Percentiles rank a stretch among this genome's conserved stretches.
phyloP scores from a whole-genome alignment of 345 rosid genomes.

The Eucalyptus marginata region DNA sequence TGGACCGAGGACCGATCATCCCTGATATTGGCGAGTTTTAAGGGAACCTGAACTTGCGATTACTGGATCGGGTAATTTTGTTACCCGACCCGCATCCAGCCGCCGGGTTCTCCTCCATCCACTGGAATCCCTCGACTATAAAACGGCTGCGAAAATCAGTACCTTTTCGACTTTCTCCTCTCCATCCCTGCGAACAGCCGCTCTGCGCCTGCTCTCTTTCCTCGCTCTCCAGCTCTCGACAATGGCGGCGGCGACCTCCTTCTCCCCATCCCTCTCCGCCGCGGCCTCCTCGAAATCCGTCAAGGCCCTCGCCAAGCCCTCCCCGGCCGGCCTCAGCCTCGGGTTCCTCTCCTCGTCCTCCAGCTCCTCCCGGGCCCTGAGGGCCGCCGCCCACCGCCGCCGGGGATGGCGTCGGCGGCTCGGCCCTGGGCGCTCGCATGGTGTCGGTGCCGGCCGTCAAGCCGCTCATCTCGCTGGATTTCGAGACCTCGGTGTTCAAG shows the following conservation, averaged over 20 bases:
- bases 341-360: constrained; percentile 30
- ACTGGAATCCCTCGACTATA: background rate
- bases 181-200: too few species aligned
- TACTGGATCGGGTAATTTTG: background rate
- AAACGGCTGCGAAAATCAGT: fast-evolving
- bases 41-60: background rate
- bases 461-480: constrained; percentile 29
- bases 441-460: constrained; percentile 25
- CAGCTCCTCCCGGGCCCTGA: constrained; percentile 17
- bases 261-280: constrained; percentile 17
- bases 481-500: constrained; percentile 67
- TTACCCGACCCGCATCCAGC: background rate
- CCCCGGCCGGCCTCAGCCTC: background rate
- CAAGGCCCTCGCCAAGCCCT: background rate
- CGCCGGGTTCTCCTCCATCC: background rate
- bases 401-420: constrained; percentile 20
- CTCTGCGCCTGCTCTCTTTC: background rate
- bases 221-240: background rate
- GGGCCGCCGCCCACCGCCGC: background rate
- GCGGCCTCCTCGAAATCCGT: constrained; percentile 11
- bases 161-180: background rate
- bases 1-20: fast-evolving
- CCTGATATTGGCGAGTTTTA: background rate
- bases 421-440: constrained; percentile 28
- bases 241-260: constrained; percentile 39